Percentiles rank a stretch among this genome's conserved stretches.
Conservation (phyloP, 176 grass and related monocot genomes). For the Aegilops longissima region DNA sequence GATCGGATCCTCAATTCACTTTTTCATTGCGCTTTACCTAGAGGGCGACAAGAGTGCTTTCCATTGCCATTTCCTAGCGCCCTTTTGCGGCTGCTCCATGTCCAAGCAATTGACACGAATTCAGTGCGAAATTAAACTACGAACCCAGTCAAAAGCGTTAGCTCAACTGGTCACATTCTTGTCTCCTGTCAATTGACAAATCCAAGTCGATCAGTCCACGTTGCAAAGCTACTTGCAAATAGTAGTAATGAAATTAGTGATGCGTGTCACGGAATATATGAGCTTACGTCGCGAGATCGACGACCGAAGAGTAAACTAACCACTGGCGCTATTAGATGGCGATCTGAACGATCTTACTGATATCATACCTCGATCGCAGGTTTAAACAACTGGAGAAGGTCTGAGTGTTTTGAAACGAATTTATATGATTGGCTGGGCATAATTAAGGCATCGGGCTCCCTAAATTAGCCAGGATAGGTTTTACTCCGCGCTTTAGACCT, state of each 20-base stretch:
- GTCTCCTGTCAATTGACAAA: conserved; percentile 37
- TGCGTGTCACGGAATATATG: background rate
- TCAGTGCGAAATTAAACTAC: background rate
- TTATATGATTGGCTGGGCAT: too few species aligned
- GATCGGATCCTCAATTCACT: background rate
- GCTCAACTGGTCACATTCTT: background rate
- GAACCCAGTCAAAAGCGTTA: background rate
- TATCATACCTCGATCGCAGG: background rate
- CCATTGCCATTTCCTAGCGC: background rate
- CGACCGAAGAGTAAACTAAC: background rate
- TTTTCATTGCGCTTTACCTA: background rate
- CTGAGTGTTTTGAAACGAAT: background rate
- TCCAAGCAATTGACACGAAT: background rate
- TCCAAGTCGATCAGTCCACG: background rate
- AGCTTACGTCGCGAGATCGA: background rate
- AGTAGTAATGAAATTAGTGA: background rate
- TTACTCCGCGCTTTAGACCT: too few species aligned
- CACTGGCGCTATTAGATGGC: background rate
- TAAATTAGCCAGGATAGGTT: too few species aligned
- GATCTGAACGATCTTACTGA: background rate
- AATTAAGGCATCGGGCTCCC: too few species aligned
- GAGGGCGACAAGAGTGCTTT: background rate
- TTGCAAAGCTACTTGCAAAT: background rate
- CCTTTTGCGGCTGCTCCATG: background rate
- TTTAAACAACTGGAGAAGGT: background rate